Percentiles rank a stretch among this genome's conserved stretches.
phyloP scores from a whole-genome alignment of 768 basidiomycete genomes.

The Lepiota venenata region DNA sequence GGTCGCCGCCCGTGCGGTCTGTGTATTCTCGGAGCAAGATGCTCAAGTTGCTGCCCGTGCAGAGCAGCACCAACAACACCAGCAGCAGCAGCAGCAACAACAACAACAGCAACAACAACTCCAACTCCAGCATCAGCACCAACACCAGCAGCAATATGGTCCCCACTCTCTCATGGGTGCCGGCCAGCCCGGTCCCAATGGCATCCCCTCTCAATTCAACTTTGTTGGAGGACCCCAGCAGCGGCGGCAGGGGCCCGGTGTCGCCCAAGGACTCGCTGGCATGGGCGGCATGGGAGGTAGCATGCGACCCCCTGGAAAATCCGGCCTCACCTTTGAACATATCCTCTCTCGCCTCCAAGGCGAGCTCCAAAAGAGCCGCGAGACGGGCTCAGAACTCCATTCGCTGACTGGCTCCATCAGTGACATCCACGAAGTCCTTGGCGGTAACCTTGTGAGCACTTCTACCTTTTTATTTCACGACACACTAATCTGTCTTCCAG shows the following conservation, averaged over 20 bases:
- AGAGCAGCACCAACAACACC: slow-evolving; percentile 62
- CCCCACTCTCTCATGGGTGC: slow-evolving; percentile 11
- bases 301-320: slow-evolving; percentile 73
- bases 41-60: slow-evolving; percentile 68
- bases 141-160: slow-evolving; percentile 10
- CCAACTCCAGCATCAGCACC: slow-evolving; percentile 12
- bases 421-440: slow-evolving; percentile 91
- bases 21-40: slow-evolving; percentile 86
- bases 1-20: slow-evolving; percentile 91
- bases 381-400: slow-evolving; percentile 85
- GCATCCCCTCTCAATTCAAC: slow-evolving; percentile 15
- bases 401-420: slow-evolving; percentile 74
- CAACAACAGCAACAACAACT: slow-evolving; percentile 21
- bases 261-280: slow-evolving; percentile 37
- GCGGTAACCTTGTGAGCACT: slow-evolving; percentile 69
- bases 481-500: slow-evolving; percentile 28
- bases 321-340: slow-evolving; percentile 89
- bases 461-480: neutral
- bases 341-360: slow-evolving; percentile 85
- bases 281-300: slow-evolving; percentile 78
- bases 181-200: slow-evolving; percentile 11
- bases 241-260: slow-evolving; percentile 41
- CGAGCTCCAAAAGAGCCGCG: slow-evolving; percentile 93
- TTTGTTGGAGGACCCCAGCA: slow-evolving; percentile 34
- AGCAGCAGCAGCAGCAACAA: slow-evolving; percentile 34